These are phyloP conservation scores for Phytophthora fragariae DNA, from an alignment of 352 stramenopile species.

Conservation along the genomic window DNA sequence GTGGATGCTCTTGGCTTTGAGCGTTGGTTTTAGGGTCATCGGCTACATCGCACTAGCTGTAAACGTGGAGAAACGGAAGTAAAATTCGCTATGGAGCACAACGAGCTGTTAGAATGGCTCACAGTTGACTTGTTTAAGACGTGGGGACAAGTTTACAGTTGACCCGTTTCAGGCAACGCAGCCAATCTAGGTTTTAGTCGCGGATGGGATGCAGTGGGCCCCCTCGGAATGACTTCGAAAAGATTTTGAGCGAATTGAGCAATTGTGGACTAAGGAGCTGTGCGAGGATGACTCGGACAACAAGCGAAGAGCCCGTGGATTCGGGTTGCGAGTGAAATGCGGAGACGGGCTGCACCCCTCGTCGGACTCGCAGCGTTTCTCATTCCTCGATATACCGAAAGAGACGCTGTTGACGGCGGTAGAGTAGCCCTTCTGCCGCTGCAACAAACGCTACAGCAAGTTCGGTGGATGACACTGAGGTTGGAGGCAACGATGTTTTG, in stretches of 20 bases:
- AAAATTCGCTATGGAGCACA: neutral
- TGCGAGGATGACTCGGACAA: constrained; percentile 28
- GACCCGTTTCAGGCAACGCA: neutral
- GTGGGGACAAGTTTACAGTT: neutral
- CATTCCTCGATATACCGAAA: constrained; percentile 12
- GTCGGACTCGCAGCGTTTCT: constrained; percentile 20
- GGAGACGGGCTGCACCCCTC: neutral
- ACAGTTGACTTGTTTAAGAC: neutral
- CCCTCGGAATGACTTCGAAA: neutral
- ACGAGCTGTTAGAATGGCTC: neutral
- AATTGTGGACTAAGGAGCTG: constrained; percentile 26
- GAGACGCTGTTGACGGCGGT: neutral
- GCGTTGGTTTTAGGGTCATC: constrained; percentile 38
- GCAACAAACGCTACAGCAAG: neutral
- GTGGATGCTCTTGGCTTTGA: constrained; percentile 37
- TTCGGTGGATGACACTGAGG: neutral
- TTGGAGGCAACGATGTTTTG: neutral
- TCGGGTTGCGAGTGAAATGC: neutral
- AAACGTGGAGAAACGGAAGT: constrained; percentile 36
- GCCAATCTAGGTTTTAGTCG: neutral
- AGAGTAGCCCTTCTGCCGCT: neutral
- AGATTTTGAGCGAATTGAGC: too few relatives aligned
- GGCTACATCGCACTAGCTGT: constrained; percentile 40
- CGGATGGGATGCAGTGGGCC: neutral
- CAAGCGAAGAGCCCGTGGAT: constrained; percentile 7